These are phyloP conservation scores for Paspalum vaginatum DNA, from an alignment of 176 grass and related monocot genomes.

Conservation along the genomic window DNA sequence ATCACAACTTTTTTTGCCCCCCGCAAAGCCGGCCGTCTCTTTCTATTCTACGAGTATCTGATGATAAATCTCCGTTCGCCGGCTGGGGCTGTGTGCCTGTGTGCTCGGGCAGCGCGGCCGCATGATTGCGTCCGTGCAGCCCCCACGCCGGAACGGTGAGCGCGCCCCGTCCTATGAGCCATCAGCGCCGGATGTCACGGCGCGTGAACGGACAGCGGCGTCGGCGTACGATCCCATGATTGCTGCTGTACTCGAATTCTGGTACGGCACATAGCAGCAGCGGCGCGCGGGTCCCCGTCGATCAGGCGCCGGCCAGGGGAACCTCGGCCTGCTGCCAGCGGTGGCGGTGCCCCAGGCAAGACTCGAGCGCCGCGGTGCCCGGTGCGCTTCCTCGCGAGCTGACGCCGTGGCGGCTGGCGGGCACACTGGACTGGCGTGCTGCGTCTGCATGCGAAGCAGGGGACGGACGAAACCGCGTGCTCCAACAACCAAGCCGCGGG, in stretches of 20 bases:
- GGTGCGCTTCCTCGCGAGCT: background rate
- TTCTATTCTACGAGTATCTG: too few species aligned
- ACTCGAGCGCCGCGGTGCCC: background rate
- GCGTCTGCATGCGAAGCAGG: constrained; percentile 1
- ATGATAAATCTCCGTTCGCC: background rate
- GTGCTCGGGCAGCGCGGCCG: background rate
- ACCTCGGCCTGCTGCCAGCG: background rate
- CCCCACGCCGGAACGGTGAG: constrained; percentile 18
- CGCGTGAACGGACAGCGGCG: constrained; percentile 23
- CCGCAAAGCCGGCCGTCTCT: background rate
- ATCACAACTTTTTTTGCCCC: constrained; percentile 26
- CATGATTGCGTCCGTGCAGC: constrained; percentile 34
- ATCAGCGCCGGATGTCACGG: background rate
- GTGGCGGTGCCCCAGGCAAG: background rate
- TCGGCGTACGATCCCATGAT: constrained; percentile 6
- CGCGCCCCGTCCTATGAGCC: background rate
- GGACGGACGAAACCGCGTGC: constrained; percentile 33
- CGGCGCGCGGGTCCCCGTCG: background rate
- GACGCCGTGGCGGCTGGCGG: too few species aligned
- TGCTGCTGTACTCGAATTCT: constrained; percentile 17
- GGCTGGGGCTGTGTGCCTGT: background rate
- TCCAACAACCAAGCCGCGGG: constrained; percentile 40
- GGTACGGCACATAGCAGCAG: background rate
- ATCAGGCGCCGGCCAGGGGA: background rate
- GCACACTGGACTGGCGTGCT: background rate